These are phyloP conservation scores for Tanacetum coccineum DNA, from an alignment of 129 eudicot genomes.

Conservation along the genomic window DNA sequence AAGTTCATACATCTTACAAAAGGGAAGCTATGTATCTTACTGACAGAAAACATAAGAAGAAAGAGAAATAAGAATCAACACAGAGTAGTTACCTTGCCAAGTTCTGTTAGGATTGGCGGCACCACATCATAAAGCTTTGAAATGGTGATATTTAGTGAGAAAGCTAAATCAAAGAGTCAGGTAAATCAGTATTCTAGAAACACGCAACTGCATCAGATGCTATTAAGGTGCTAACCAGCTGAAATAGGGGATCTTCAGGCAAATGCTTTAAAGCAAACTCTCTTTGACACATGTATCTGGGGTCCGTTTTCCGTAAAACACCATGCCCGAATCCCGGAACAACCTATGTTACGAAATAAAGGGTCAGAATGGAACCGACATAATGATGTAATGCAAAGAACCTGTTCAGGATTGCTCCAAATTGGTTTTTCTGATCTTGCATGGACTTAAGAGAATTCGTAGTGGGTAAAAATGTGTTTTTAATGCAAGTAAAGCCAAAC, in stretches of 20 bases:
- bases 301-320: constrained; percentile 88
- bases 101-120: constrained; percentile 89
- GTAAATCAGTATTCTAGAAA: neutral
- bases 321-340: constrained; percentile 99
- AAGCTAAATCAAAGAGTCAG: too few species aligned
- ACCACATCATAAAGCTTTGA: constrained; percentile 97
- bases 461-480: too few species aligned
- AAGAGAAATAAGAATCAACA: too few species aligned
- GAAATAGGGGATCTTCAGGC: constrained; percentile 86
- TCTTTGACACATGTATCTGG: constrained; percentile 92
- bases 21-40: too few species aligned
- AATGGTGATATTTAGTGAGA: constrained; percentile 23
- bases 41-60: too few species aligned
- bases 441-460: too few species aligned
- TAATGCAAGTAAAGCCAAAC: too few species aligned
- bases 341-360: constrained; percentile 44
- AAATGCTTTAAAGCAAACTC: constrained; percentile 90
- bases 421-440: too few species aligned
- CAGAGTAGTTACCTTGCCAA: constrained; percentile 66
- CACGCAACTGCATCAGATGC: neutral
- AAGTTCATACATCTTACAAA: neutral
- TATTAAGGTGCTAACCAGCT: constrained; percentile 48
- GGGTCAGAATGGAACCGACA: too few species aligned
- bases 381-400: too few species aligned
- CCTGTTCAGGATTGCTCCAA: too few species aligned